Evolutionary conservation across 1,284 basidiomycete species (phyloP).

Genomic region (Malassezia obtusa): DNA sequence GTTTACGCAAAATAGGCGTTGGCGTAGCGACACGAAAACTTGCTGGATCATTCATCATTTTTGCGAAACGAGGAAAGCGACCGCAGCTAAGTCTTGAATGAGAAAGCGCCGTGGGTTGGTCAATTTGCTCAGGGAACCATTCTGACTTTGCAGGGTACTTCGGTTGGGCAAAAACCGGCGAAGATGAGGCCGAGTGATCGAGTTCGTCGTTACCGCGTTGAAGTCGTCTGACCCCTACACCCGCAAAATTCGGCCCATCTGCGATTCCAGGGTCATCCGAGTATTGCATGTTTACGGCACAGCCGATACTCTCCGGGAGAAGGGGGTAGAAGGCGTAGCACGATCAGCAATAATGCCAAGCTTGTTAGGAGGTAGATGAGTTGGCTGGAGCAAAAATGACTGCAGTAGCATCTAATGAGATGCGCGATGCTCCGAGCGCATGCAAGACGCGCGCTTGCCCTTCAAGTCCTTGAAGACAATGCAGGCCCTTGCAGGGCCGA

Average conservation of each 20-base stretch:
- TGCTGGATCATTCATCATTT: not conserved
- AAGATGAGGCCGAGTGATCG: not conserved
- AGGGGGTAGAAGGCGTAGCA: too few relatives aligned
- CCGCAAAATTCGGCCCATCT: constrained; percentile 8
- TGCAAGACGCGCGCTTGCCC: not conserved
- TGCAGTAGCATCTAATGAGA: not conserved
- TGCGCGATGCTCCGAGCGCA: not conserved
- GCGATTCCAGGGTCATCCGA: not conserved
- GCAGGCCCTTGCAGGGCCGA: too few relatives aligned
- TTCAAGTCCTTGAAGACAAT: too few relatives aligned
- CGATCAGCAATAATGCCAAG: too few relatives aligned
- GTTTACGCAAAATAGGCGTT: not conserved
- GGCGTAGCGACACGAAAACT: not conserved
- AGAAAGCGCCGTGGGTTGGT: not conserved
- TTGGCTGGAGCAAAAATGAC: not conserved
- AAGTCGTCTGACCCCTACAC: constrained; percentile 2
- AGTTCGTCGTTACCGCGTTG: not conserved
- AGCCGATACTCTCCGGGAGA: too few relatives aligned
- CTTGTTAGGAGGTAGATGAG: too few relatives aligned
- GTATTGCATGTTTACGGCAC: too few relatives aligned
- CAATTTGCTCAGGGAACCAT: not conserved
- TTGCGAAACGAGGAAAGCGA: constrained; percentile 5
- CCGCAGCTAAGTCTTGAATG: constrained; percentile 5
- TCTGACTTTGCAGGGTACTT: constrained; percentile 1
- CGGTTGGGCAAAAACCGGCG: not conserved